phyloP scores from a whole-genome alignment of 2,329 filamentous ascomycete species.

The Trichoderma sp. region DNA sequence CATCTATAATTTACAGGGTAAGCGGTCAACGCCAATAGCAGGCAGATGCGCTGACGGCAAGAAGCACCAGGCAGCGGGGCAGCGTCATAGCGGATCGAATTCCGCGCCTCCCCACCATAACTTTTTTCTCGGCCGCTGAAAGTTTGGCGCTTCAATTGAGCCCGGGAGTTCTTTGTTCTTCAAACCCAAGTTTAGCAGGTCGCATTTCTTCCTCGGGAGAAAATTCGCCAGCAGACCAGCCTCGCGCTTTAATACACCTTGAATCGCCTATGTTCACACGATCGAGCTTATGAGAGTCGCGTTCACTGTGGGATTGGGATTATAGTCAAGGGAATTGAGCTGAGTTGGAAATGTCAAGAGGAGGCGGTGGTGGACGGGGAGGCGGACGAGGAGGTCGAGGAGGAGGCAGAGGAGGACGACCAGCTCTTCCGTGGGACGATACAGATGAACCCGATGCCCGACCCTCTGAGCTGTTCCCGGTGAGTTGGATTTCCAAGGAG shows the following conservation, averaged over 20 bases:
- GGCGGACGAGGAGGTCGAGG: constrained; percentile 51
- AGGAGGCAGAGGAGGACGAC: constrained; percentile 45
- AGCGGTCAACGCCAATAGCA: neutral
- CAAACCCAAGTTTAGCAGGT: neutral
- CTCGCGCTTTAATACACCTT: neutral
- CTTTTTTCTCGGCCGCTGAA: constrained; percentile 11
- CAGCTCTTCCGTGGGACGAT: constrained; percentile 51
- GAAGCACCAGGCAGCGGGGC: constrained; percentile 16
- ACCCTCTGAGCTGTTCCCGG: constrained; percentile 59
- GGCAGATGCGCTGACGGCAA: constrained; percentile 20
- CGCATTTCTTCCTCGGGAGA: neutral
- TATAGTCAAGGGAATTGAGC: neutral
- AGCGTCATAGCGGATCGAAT: constrained; percentile 15
- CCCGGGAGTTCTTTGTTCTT: neutral
- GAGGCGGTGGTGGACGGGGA: constrained; percentile 50
- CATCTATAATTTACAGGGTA: neutral
- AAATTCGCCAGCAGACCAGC: neutral
- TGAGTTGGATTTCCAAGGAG: constrained; percentile 31
- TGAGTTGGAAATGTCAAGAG: constrained; percentile 46
- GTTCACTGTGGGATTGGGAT: neutral
- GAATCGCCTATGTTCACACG: neutral
- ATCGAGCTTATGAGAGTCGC: neutral
- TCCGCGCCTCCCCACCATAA: constrained; percentile 19
- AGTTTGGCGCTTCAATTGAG: constrained; percentile 12
- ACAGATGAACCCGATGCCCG: constrained; percentile 55